These are phyloP conservation scores for Phytophthora sojae DNA, from an alignment of 352 stramenopile genomes.

Conservation along the genomic window DNA sequence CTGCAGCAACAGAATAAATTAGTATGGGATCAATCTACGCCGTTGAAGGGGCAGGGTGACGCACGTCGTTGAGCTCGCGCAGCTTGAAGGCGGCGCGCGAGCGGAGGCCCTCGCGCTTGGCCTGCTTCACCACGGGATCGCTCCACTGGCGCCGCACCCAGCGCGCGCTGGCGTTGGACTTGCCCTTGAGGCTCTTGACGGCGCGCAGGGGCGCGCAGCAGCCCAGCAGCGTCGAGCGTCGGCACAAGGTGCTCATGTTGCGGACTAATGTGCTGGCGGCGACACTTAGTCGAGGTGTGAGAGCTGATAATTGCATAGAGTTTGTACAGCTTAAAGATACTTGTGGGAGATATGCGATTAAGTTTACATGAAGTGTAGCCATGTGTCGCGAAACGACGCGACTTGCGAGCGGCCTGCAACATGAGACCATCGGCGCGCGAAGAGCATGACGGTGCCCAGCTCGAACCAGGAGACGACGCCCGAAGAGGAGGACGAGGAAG, in stretches of 20 bases:
- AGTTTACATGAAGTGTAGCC: conserved; percentile 8
- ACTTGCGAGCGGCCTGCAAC: not conserved
- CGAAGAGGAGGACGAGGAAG: conserved; percentile 1
- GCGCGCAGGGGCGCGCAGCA: conserved; percentile 39
- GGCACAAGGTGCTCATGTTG: not conserved
- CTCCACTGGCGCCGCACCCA: conserved; percentile 89
- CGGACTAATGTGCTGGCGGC: not conserved
- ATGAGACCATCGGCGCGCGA: not conserved
- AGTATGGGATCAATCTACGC: too few relatives aligned
- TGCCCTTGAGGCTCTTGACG: conserved; percentile 84
- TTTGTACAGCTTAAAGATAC: not conserved
- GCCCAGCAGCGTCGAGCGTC: conserved; percentile 1
- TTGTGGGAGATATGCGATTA: not conserved
- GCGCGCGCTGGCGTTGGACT: conserved; percentile 83
- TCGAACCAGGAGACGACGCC: conserved; percentile 19
- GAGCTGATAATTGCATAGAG: too few relatives aligned
- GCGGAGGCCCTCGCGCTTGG: conserved; percentile 83
- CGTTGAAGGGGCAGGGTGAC: not conserved
- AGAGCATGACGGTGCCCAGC: not conserved
- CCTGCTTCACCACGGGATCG: conserved; percentile 86
- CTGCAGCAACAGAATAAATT: conserved; percentile 8
- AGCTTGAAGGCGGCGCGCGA: conserved; percentile 88
- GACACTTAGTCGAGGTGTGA: not conserved
- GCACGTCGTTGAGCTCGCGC: conserved; percentile 79
- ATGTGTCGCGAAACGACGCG: conserved; percentile 24